These are phyloP conservation scores for Mycena galericulata DNA, from an alignment of 768 basidiomycete genomes.

Conservation along the genomic window DNA sequence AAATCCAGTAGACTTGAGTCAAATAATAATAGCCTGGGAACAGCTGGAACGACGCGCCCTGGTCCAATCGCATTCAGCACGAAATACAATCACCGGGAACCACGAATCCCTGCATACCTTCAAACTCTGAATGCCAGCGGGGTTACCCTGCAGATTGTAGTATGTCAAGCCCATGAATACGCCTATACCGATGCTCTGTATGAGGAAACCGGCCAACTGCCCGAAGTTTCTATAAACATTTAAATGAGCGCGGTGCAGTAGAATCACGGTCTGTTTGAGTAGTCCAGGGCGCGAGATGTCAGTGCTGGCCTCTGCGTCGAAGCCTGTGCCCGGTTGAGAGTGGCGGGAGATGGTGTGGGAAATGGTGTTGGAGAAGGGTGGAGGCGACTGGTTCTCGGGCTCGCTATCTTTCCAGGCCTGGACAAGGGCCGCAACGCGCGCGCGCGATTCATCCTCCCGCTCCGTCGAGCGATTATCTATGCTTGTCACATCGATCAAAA, in stretches of 20 bases:
- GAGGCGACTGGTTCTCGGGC: slow-evolving; percentile 3
- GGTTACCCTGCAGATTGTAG: slow-evolving; percentile 47
- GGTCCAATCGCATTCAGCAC: slow-evolving; percentile 41
- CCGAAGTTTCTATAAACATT: slow-evolving; percentile 40
- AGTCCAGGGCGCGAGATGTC: slow-evolving; percentile 31
- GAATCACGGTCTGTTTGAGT: slow-evolving; percentile 34
- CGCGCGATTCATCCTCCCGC: slow-evolving; percentile 47
- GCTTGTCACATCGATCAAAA: slow-evolving; percentile 41
- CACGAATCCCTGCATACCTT: slow-evolving; percentile 29
- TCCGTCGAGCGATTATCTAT: slow-evolving; percentile 54
- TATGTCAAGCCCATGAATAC: slow-evolving; percentile 52
- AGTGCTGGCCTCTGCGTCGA: slow-evolving; percentile 1
- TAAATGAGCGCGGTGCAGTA: slow-evolving; percentile 32
- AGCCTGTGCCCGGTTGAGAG: slow-evolving; percentile 10
- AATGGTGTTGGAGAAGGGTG: slow-evolving; percentile 18
- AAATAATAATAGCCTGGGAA: slow-evolving; percentile 47
- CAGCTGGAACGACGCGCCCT: slow-evolving; percentile 45
- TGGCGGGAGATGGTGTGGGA: slow-evolving; percentile 32
- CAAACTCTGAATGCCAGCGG: slow-evolving; percentile 40
- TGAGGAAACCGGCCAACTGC: slow-evolving; percentile 38
- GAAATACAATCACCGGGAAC: slow-evolving; percentile 35
- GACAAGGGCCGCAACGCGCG: slow-evolving; percentile 48
- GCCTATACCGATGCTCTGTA: slow-evolving; percentile 38
- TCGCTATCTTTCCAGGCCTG: slow-evolving; percentile 47
- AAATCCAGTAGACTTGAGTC: slow-evolving; percentile 45